A percentile compares a stretch with the other conserved stretches of the same genome.
phyloP scores from a whole-genome alignment of 2,329 filamentous ascomycete genomes.

The Emydomyces testavorans region DNA sequence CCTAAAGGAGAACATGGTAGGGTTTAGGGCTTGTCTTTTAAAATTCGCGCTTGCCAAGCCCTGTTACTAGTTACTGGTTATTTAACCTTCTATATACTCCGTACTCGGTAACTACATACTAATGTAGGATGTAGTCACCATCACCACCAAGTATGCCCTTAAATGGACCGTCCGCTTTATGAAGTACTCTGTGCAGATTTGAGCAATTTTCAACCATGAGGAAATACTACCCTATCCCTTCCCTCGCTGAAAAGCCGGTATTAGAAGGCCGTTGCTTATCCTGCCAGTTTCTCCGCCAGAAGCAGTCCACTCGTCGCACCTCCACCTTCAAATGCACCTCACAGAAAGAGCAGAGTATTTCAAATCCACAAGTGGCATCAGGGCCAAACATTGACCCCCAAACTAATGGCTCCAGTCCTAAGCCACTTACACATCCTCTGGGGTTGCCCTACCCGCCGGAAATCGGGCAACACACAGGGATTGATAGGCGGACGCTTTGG shows the following conservation, averaged over 20 bases:
- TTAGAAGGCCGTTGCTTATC: slow-evolving; percentile 23
- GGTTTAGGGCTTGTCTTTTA: no score
- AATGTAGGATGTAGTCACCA: no score
- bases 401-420: slow-evolving; percentile 5
- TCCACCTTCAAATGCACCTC: slow-evolving; percentile 8
- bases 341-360: not conserved
- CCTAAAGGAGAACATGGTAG: no score
- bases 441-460: slow-evolving; percentile 64
- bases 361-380: not conserved
- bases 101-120: no score
- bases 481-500: slow-evolving; percentile 54
- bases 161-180: no score
- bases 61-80: no score
- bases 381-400: not conserved
- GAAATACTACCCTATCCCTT: not conserved
- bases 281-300: slow-evolving; percentile 24
- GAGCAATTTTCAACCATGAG: not conserved
- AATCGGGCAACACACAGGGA: slow-evolving; percentile 69
- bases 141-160: no score
- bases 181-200: no score
- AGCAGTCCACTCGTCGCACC: slow-evolving; percentile 15
- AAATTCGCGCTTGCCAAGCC: no score
- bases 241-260: not conserved
- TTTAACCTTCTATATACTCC: no score
- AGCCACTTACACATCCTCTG: slow-evolving; percentile 57